Conservation (phyloP, 2,329 filamentous ascomycete species). For the Conoideocrella luteorostrata region DNA sequence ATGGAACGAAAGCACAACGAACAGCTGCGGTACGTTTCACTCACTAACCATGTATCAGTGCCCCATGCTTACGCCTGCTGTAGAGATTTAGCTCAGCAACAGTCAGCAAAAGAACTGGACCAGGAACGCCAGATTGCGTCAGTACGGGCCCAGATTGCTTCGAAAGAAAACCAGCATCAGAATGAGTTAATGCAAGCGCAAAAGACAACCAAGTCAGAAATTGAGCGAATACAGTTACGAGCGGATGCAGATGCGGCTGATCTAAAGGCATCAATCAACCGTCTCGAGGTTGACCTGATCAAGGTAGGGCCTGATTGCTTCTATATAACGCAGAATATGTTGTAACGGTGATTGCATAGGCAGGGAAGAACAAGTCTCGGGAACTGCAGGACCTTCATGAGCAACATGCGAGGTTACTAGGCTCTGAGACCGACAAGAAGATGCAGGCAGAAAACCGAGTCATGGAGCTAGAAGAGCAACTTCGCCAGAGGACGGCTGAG, state of each 20-base stretch:
- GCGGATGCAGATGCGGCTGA: constrained; percentile 58
- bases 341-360: constrained; percentile 30
- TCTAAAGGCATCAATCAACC: constrained; percentile 52
- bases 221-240: constrained; percentile 40
- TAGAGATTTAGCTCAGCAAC: constrained; percentile 17
- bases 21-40: constrained; percentile 46
- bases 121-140: constrained; percentile 16
- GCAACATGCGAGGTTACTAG: constrained; percentile 24
- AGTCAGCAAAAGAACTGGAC: constrained; percentile 16
- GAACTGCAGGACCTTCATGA: constrained; percentile 51
- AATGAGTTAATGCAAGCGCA: constrained; percentile 38
- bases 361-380: constrained; percentile 52
- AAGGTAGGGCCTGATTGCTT: constrained; percentile 37
- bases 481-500: constrained; percentile 15
- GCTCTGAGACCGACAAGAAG: constrained; percentile 28
- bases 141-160: constrained; percentile 12
- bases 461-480: constrained; percentile 21
- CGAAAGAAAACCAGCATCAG: constrained; percentile 22
- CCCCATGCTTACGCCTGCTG: constrained; percentile 1
- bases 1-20: constrained; percentile 21
- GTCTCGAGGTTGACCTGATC: constrained; percentile 55
- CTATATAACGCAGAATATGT: no score
- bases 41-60: background rate
- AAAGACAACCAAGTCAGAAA: constrained; percentile 42
- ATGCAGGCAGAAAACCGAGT: constrained; percentile 19